Percentiles rank a stretch among this genome's conserved stretches.
phyloP scores from a whole-genome alignment of 2,329 filamentous ascomycete genomes.

The Trichoderma breve region DNA sequence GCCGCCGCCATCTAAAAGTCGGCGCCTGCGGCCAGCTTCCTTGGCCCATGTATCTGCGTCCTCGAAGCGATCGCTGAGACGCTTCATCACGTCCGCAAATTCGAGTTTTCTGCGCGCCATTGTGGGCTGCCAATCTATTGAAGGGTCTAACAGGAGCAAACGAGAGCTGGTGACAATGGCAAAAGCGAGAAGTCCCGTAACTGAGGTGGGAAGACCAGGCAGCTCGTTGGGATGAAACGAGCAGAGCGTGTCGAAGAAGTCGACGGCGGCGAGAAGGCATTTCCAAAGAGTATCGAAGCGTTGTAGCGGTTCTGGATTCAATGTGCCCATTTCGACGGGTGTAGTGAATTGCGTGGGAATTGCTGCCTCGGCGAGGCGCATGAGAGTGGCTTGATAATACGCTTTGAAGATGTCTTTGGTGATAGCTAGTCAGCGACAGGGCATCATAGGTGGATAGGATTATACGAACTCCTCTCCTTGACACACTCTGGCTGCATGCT shows the following conservation, averaged over 20 bases:
- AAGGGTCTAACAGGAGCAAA: constrained; percentile 35
- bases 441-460: too few species aligned
- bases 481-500: constrained; percentile 26
- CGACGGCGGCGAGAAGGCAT: constrained; percentile 32
- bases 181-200: constrained; percentile 35
- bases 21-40: constrained; percentile 26
- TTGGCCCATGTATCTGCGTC: constrained; percentile 31
- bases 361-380: constrained; percentile 40
- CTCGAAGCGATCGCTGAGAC: constrained; percentile 33
- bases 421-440: not conserved
- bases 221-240: constrained; percentile 29
- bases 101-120: constrained; percentile 36
- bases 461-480: too few species aligned
- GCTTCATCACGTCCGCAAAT: constrained; percentile 30
- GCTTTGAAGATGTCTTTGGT: constrained; percentile 34
- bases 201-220: constrained; percentile 32
- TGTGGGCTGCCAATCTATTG: constrained; percentile 37
- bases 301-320: constrained; percentile 26
- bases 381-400: constrained; percentile 34
- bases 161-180: constrained; percentile 36
- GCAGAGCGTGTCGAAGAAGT: constrained; percentile 30
- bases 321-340: constrained; percentile 13
- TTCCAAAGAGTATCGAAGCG: constrained; percentile 39
- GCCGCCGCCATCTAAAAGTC: constrained; percentile 32
- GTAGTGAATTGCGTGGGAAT: constrained; percentile 30